phyloP scores from a whole-genome alignment of 495 filamentous ascomycete genomes.

The Neurospora sp. region DNA sequence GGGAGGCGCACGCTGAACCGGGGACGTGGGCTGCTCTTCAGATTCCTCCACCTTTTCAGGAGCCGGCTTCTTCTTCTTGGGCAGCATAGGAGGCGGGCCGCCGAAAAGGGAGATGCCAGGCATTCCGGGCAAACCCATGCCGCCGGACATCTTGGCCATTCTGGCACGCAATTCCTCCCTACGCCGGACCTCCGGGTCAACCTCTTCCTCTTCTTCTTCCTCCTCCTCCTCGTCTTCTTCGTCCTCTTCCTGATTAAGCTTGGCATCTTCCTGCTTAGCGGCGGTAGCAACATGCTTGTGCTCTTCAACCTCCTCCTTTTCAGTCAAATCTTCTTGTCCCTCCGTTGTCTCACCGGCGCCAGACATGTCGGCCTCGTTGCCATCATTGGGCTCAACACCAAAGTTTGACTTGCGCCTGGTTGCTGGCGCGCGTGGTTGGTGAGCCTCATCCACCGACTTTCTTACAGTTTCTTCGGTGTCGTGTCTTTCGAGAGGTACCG shows the following conservation, averaged over 20 bases:
- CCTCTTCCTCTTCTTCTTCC: constrained; percentile 77
- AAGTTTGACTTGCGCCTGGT: constrained; percentile 45
- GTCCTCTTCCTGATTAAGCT: constrained; percentile 27
- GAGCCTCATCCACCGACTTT: constrained; percentile 50
- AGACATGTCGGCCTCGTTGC: constrained; percentile 85
- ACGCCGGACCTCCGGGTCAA: constrained; percentile 80
- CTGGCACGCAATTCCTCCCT: constrained; percentile 83
- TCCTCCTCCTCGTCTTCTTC: constrained; percentile 54
- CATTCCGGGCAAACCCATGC: constrained; percentile 95
- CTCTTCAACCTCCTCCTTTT: constrained; percentile 65
- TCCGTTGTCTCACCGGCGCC: constrained; percentile 76
- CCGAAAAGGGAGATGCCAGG: constrained; percentile 72
- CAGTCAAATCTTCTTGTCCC: constrained; percentile 65
- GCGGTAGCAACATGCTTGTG: constrained; percentile 23
- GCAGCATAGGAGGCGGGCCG: constrained; percentile 39
- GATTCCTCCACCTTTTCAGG: constrained; percentile 38
- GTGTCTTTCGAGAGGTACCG: constrained; percentile 30
- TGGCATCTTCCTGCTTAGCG: constrained; percentile 29
- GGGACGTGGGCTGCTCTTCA: constrained; percentile 32
- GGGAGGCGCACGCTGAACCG: constrained; percentile 50
- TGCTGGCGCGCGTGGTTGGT: constrained; percentile 32
- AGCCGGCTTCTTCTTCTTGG: constrained; percentile 56
- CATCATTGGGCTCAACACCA: constrained; percentile 49
- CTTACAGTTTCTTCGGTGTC: constrained; percentile 42
- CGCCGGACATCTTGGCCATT: constrained; percentile 98